phyloP scores from a whole-genome alignment of 352 stramenopile species.

The Globisporangium paroecandrum region DNA sequence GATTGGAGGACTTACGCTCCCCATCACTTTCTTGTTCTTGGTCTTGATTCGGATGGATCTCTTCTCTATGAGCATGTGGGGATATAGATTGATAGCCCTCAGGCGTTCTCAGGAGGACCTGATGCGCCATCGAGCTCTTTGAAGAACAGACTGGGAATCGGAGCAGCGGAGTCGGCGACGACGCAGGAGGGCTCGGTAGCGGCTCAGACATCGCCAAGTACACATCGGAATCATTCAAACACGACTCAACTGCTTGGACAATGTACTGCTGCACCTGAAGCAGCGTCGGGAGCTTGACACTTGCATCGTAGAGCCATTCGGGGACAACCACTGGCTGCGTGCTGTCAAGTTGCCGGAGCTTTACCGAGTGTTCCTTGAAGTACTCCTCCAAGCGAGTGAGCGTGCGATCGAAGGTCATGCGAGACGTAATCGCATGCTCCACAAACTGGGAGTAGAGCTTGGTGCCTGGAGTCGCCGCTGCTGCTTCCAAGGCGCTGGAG shows the following conservation, averaged over 20 bases:
- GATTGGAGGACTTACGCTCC: neutral
- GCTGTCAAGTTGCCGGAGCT: slow-evolving; percentile 25
- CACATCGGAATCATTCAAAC: slow-evolving; percentile 64
- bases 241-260: slow-evolving; percentile 47
- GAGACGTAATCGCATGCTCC: slow-evolving; percentile 49
- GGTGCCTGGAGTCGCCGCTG: neutral
- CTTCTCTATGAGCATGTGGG: neutral
- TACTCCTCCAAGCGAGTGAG: slow-evolving; percentile 37
- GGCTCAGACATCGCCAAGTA: slow-evolving; percentile 66
- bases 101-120: slow-evolving; percentile 23
- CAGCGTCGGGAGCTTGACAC: slow-evolving; percentile 46
- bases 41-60: neutral
- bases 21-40: neutral
- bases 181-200: slow-evolving; percentile 33
- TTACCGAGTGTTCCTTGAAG: slow-evolving; percentile 28
- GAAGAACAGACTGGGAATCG: slow-evolving; percentile 47
- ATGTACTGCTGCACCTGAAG: slow-evolving; percentile 60
- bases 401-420: slow-evolving; percentile 47
- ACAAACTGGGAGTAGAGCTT: slow-evolving; percentile 50
- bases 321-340: slow-evolving; percentile 8
- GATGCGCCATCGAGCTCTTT: slow-evolving; percentile 45
- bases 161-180: slow-evolving; percentile 31
- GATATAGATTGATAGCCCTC: neutral
- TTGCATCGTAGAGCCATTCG: slow-evolving; percentile 13
- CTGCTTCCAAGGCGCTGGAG: slow-evolving; percentile 20